Base-by-base conservation (phyloP, 2,329 filamentous ascomycete genomes). In the Beauveria australis region DNA sequence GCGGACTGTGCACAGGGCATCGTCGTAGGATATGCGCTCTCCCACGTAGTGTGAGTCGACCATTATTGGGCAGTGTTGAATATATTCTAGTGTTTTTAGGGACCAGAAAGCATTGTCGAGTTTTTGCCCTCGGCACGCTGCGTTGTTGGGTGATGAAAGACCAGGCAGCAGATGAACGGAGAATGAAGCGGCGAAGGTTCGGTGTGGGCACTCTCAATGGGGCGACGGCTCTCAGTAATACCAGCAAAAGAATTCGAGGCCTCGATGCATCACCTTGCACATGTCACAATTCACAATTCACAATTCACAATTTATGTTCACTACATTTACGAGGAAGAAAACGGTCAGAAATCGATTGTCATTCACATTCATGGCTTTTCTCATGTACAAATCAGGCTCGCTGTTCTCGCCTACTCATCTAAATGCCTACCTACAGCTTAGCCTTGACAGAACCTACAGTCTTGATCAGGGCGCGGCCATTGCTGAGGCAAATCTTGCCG, bases 401-500 rank as follows among this genome's bases (percentile, higher is more conserved):
- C 22, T 58, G 46, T 47, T 24, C 14, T 16, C 55, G 28, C 30
- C 28, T 16, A 53, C n/a, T 12, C 14, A 19, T 47, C 14, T 28
- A 43, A 9, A 40, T 18, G 53, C 24, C 24, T 76, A 89, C 24
- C 24, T 76, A 89, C 72, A 89, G 75, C 78, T 88, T 89, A 73
- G 81, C 83, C 78, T 83, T 84, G 52, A 74, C 71, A 8, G 76
- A 71, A 18, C 70, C 81, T 56, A 81, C 80, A 62, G 84, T 77
- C 80, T 83, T 91, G 69, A 97, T 83, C 71, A 93, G 73, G 28
- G 90, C 91, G 61, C 91, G 81, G 5, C 92, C 92, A 73, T 97
- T 96, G 75, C 86, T 94, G 74, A 97, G 77, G 63, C 90, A 91
- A 19, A 92, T 85, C 81, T 94, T 95, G 37, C 89, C 91, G 37